Conservation (phyloP, 2,329 filamentous ascomycete species). For the Boeremia exigua region DNA sequence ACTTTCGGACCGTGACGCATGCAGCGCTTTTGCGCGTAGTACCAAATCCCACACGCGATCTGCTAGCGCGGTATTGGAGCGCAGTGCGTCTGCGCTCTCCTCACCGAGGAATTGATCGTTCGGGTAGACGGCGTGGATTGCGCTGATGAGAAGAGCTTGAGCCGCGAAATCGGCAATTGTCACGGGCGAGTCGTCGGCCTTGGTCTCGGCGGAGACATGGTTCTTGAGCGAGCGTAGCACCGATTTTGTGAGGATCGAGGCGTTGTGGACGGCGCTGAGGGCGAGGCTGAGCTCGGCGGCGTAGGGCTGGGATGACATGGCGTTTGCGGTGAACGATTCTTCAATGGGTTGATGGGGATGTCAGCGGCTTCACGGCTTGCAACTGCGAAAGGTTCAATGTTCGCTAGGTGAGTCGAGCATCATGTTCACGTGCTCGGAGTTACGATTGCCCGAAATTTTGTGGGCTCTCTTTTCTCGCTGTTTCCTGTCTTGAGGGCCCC, state of each 20-base stretch:
- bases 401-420: slow-evolving; percentile 11
- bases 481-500: background rate
- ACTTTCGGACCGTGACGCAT: slow-evolving; percentile 33
- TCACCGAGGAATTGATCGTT: slow-evolving; percentile 66
- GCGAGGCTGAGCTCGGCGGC: slow-evolving; percentile 41
- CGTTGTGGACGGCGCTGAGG: slow-evolving; percentile 58
- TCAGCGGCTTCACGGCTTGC: slow-evolving; percentile 5
- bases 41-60: slow-evolving; percentile 65
- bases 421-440: slow-evolving; percentile 17
- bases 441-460: slow-evolving; percentile 7
- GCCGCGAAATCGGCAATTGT: slow-evolving; percentile 69
- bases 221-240: slow-evolving; percentile 58
- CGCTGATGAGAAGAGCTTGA: slow-evolving; percentile 66
- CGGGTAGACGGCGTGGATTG: slow-evolving; percentile 62
- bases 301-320: slow-evolving; percentile 23
- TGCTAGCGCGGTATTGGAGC: slow-evolving; percentile 56
- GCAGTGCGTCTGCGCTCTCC: slow-evolving; percentile 62
- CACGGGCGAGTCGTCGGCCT: slow-evolving; percentile 65
- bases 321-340: slow-evolving; percentile 5
- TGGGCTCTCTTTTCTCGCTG: background rate
- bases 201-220: slow-evolving; percentile 56
- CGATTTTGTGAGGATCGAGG: slow-evolving; percentile 64
- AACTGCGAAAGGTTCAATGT: background rate
- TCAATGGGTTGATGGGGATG: slow-evolving; percentile 9
- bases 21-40: slow-evolving; percentile 36